These are phyloP conservation scores for Jacaranda mimosifolia DNA, from an alignment of 257 asterid genomes.

Conservation along the genomic window DNA sequence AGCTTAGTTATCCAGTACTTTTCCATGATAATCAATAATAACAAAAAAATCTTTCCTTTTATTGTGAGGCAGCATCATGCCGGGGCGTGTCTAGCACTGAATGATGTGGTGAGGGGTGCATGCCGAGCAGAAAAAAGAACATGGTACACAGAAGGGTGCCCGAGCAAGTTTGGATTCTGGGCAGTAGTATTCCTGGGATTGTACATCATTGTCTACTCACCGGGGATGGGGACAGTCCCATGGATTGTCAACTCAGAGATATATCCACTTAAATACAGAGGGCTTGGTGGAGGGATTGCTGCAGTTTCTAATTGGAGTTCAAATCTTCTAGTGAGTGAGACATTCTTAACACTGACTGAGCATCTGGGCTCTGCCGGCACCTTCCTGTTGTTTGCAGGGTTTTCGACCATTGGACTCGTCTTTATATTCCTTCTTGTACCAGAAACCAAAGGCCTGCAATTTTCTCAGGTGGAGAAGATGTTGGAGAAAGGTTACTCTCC, in stretches of 20 bases:
- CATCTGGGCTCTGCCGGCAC: conserved; percentile 65
- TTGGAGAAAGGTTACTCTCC: conserved; percentile 61
- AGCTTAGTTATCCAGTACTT: too few species aligned
- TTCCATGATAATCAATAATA: too few species aligned
- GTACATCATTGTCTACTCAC: conserved; percentile 67
- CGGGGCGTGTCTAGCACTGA: conserved; percentile 57
- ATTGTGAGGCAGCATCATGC: conserved; percentile 39
- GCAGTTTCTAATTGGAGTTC: conserved; percentile 77
- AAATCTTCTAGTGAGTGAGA: conserved; percentile 63
- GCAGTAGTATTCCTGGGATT: conserved; percentile 61
- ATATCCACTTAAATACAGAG: conserved; percentile 70
- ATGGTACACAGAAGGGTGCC: conserved; percentile 75
- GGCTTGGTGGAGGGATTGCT: conserved; percentile 75
- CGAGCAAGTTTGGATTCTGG: conserved; percentile 61
- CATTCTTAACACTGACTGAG: conserved; percentile 68
- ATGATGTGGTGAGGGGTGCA: conserved; percentile 37
- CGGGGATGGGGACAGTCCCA: conserved; percentile 78
- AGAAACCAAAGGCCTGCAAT: conserved; percentile 73
- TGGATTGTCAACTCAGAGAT: conserved; percentile 80
- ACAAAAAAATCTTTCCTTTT: too few species aligned
- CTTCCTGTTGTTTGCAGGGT: conserved; percentile 68
- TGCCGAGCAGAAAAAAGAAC: conserved; percentile 49
- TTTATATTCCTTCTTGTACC: conserved; percentile 68
- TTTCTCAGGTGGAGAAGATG: conserved; percentile 68
- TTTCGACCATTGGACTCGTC: conserved; percentile 57